Evolutionary conservation across 2,329 filamentous ascomycete species (phyloP).

Genomic region (Herpotrichia juniperi): DNA sequence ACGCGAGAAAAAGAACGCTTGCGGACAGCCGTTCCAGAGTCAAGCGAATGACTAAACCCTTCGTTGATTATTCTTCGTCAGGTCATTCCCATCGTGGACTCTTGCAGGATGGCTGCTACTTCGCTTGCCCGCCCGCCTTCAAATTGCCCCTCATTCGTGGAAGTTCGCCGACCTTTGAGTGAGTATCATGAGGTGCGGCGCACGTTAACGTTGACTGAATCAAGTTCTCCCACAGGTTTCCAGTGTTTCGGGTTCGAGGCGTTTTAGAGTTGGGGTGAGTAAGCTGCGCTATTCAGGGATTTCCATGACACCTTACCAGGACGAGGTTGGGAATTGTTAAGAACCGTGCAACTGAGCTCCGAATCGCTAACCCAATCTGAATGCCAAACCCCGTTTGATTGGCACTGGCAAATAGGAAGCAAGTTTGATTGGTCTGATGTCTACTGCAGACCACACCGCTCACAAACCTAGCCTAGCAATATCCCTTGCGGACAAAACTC

Average conservation of each 20-base stretch:
- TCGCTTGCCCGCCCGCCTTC: background rate
- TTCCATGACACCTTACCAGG: background rate
- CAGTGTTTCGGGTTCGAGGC: background rate
- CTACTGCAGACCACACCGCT: background rate
- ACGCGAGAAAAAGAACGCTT: background rate
- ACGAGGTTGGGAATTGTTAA: background rate
- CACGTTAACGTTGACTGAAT: background rate
- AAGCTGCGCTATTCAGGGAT: conserved; percentile 13
- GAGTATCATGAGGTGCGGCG: background rate
- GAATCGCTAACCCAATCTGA: background rate
- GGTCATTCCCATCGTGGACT: background rate
- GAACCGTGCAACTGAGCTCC: background rate
- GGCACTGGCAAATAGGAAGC: background rate
- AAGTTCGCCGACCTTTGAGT: background rate
- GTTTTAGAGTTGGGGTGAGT: conserved; percentile 7
- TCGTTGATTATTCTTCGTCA: background rate
- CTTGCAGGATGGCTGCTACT: background rate
- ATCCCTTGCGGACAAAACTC: background rate
- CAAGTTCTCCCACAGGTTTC: background rate
- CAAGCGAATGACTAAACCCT: background rate
- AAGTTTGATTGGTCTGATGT: background rate
- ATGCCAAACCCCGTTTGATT: no score
- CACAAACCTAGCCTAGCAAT: background rate
- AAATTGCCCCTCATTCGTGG: background rate
- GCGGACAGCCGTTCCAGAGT: background rate